Evolutionary conservation across 305 asterid genomes (phyloP), one percentile per base, ranked within the genome.

Genomic region (Solanum hybrid): DNA sequence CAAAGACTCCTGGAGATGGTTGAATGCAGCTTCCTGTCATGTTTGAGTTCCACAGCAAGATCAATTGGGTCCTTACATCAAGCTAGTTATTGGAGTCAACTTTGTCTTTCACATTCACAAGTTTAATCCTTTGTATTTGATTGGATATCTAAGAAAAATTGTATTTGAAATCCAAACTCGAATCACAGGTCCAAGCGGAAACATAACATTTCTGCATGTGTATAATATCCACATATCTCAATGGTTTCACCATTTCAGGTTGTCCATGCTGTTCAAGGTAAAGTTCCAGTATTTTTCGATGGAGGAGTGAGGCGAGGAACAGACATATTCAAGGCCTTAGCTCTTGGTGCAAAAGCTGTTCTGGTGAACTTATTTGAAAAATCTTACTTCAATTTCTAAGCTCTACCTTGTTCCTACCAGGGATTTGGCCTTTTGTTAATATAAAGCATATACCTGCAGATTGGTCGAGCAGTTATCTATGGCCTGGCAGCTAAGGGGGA

Each of bases 291-390:
- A 40, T 87, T 93, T 42, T 57, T 95, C 16, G 97, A 95, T 87
- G 98, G 97, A 89, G 97, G 98, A 24, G 93, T 95, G 88, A 92
- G 98, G 89, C 93, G 98, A 26, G 97, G 97, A 87, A 94, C 97
- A 5, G 97, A 95, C 89, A 89, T 96, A 88, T 96, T 96, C 94
- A 95, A 96, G 95, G 97, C 95, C 92, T 92, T 96, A 77, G 96
- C 96, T 90, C 95, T 96, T 28, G 98, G 98, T 11, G 97, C 98
- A 81, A 94, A 92, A 92, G 96, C 94, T 24, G 94, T 94, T 88
- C 46, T 94, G 96, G 96, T 94, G 91, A 92, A 18, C 29, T 67
- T 40, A 33, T 2, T 31, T 33, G 88, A 85, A 64, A 20, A 0
- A 0, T 14, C 3, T 61, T 33, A 61, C 88, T 61, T 61, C 77